A percentile compares a stretch with the other conserved stretches of the same genome.
Conservation (phyloP, 1,284 basidiomycete genomes). For the Leucoagaricus sp. region DNA sequence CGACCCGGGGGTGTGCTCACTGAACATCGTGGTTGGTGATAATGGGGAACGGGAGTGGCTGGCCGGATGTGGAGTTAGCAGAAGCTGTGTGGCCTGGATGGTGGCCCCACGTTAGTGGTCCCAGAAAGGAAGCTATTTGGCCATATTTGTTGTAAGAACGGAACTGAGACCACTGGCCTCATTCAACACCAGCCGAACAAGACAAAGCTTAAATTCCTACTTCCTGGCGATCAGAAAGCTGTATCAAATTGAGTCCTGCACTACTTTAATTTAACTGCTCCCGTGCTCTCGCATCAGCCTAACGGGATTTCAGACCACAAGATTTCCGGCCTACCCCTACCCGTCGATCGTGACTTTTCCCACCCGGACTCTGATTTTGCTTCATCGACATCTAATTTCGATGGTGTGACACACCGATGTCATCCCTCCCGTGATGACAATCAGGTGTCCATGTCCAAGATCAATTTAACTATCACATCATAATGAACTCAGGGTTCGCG, state of each 20-base stretch:
- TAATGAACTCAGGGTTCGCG: no score
- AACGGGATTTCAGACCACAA: no score
- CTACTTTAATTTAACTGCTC: no score
- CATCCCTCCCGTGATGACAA: no score
- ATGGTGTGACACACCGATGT: no score
- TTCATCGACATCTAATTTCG: no score
- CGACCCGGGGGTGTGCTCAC: background rate
- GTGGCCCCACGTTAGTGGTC: background rate
- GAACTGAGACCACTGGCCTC: background rate
- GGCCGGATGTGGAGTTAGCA: background rate
- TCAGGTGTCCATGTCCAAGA: conserved; percentile 4
- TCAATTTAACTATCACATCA: background rate
- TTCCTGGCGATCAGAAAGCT: background rate
- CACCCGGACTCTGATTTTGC: no score
- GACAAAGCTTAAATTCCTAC: conserved; percentile 2
- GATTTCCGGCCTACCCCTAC: background rate
- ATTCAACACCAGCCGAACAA: conserved; percentile 8
- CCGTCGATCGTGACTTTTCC: no score
- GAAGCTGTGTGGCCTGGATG: background rate
- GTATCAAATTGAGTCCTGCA: no score
- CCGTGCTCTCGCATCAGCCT: no score
- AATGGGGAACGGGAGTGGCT: background rate
- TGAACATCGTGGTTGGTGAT: background rate
- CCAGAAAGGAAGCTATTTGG: background rate
- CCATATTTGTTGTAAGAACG: conserved; percentile 5